phyloP scores from a whole-genome alignment of 768 basidiomycete species.

The Neoboletus subvelutipes region DNA sequence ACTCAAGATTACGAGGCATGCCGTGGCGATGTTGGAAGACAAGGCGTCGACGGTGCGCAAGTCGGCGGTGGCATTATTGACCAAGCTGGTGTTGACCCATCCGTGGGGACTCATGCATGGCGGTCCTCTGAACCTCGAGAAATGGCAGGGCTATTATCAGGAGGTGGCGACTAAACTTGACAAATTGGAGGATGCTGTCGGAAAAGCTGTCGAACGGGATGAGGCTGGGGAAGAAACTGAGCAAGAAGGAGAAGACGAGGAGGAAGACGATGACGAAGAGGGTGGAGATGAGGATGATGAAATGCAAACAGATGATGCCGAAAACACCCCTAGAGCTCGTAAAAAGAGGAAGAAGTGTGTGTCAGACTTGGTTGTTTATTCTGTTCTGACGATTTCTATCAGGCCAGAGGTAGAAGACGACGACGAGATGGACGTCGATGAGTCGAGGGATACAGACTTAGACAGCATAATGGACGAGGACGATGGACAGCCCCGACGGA shows the following conservation, averaged over 20 bases:
- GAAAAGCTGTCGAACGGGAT: slow-evolving; percentile 54
- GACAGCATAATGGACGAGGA: slow-evolving; percentile 41
- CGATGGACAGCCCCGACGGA: slow-evolving; percentile 32
- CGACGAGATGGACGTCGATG: slow-evolving; percentile 62
- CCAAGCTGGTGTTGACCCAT: slow-evolving; percentile 78
- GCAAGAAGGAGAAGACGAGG: slow-evolving; percentile 33
- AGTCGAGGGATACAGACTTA: slow-evolving; percentile 34
- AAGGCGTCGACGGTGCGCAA: slow-evolving; percentile 89
- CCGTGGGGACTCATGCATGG: slow-evolving; percentile 86
- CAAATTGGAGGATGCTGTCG: slow-evolving; percentile 66
- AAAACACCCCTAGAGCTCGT: slow-evolving; percentile 28
- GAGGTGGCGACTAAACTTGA: slow-evolving; percentile 61
- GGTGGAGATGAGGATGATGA: slow-evolving; percentile 41
- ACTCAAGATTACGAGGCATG: slow-evolving; percentile 68
- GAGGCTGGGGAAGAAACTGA: slow-evolving; percentile 39
- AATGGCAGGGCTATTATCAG: slow-evolving; percentile 75
- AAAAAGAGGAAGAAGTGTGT: slow-evolving; percentile 34
- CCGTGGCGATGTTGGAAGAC: slow-evolving; percentile 81
- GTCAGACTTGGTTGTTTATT: neutral
- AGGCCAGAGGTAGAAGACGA: slow-evolving; percentile 32
- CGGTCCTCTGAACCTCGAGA: slow-evolving; percentile 66
- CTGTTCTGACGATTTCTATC: slow-evolving; percentile 6
- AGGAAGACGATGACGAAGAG: slow-evolving; percentile 33
- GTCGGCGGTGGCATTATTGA: slow-evolving; percentile 72
- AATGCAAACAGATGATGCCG: slow-evolving; percentile 26